A percentile compares a stretch with the other conserved stretches of the same genome.
These are phyloP conservation scores for Cystobasidiaceae sp. DNA, from an alignment of 1,284 basidiomycete genomes.

Conservation along the genomic window DNA sequence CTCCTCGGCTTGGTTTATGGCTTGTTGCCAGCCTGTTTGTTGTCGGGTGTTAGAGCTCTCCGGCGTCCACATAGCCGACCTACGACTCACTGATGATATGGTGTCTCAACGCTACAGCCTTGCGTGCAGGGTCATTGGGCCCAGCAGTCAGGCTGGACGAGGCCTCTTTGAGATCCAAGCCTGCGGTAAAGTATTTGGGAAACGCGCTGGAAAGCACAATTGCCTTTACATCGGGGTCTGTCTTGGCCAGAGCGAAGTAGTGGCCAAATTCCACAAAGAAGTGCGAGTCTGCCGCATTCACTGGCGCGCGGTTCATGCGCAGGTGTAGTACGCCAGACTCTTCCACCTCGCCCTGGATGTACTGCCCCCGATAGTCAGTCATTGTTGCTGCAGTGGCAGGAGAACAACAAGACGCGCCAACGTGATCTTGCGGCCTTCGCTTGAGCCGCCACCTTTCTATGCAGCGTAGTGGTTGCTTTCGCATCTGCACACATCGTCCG, in stretches of 20 bases:
- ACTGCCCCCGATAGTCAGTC: constrained; percentile 21
- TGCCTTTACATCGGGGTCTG: constrained; percentile 59
- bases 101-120: constrained; percentile 23
- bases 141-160: constrained; percentile 3
- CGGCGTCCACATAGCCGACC: no score
- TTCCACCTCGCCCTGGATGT: constrained; percentile 32
- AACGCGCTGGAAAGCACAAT: constrained; percentile 66
- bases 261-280: constrained; percentile 64
- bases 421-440: no score
- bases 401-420: no score
- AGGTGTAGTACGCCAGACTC: constrained; percentile 35
- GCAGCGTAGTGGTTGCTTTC: no score
- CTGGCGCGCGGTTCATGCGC: constrained; percentile 50
- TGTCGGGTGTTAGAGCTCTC: no score
- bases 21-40: constrained; percentile 59
- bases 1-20: constrained; percentile 64
- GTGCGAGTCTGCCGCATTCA: constrained; percentile 62
- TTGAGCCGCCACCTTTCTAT: neutral
- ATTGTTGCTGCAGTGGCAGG: no score
- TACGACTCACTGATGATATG: constrained; percentile 15
- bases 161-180: constrained; percentile 24
- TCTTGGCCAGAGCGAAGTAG: constrained; percentile 58
- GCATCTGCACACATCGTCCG: no score
- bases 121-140: constrained; percentile 35
- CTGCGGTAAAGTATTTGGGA: constrained; percentile 71